These are phyloP conservation scores for Senecio squalidus DNA, from an alignment of 140 eudicot species.

Conservation along the genomic window DNA sequence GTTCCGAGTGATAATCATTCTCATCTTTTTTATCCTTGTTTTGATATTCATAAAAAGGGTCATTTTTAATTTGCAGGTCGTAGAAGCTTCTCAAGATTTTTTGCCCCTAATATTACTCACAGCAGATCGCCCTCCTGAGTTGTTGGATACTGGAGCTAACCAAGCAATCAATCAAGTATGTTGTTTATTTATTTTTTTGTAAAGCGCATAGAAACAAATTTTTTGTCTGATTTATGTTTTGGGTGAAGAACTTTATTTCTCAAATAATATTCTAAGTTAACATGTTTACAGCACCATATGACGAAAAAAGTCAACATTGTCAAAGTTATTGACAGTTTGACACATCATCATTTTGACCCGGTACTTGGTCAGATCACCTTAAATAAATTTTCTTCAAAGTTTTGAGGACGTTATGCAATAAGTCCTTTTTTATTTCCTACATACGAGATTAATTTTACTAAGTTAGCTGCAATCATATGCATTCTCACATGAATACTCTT, in stretches of 20 bases:
- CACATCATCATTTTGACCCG: background rate
- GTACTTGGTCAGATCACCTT: background rate
- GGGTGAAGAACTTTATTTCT: background rate
- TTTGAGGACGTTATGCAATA: no score
- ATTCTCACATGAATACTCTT: background rate
- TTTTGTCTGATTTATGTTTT: background rate
- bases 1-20: background rate
- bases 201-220: background rate
- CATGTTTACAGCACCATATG: background rate
- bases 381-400: no score
- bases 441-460: background rate
- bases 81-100: constrained; percentile 95
- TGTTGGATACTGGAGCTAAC: constrained; percentile 85
- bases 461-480: background rate
- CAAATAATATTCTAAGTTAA: background rate
- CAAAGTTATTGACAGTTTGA: background rate
- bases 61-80: constrained; percentile 49
- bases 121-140: constrained; percentile 97
- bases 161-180: constrained; percentile 91
- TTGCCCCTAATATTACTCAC: constrained; percentile 84
- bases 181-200: background rate
- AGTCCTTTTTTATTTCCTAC: background rate
- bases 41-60: constrained; percentile 1
- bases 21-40: background rate
- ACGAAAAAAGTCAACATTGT: background rate